Evolutionary conservation across 352 stramenopile genomes (phyloP), one percentile per base, ranked within the genome.

Genomic region (Blastocystis sp.): DNA sequence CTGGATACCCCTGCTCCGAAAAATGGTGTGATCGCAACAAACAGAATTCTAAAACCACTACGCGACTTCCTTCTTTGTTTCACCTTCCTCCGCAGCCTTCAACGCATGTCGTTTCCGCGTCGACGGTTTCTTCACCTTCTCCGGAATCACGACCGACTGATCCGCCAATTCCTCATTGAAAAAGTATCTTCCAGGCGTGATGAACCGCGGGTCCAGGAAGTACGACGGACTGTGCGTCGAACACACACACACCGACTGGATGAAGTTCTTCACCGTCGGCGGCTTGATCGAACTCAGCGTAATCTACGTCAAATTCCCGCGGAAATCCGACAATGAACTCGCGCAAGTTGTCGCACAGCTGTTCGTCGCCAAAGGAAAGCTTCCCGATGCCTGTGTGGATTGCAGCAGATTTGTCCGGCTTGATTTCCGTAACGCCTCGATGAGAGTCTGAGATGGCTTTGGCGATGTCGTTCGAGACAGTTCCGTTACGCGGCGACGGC

Each of bases 221-320:
- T 75, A 84, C 14, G 73, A 69, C 14, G 73, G 73, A 71, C 73
- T 46, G 4, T 54, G 32, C 14, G 73, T 72, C 7, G 73, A 69
- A 27, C 36, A 75, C 27, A 84, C 27, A n/a, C 51, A 84, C 6
- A 84, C 53, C 14, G 73, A 76, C 32, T 84, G 9, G 36, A 84
- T 56, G 48, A 73, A 84, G 32, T 84, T 84, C 73, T 84, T 84
- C 32, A 64, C 73, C 4, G 73, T 84, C 2, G 54, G 54, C n/a
- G 73, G 73, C 40, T 84, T 84, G 59, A 84, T 73, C n/a, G 48
- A 34, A 44, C 44, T 73, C 42, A 84, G n/a, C 34, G 69, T 34
- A 44, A 84, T 84, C 73, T 84, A 75, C 18, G 8, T 16, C 18
- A 75, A 21, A 84, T 27, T 8, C 7, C 21, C n/a, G n/a, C 11